A percentile compares a stretch with the other conserved stretches of the same genome.
These are phyloP conservation scores for Ailanthus altissimus DNA, from an alignment of 345 rosid genomes.

Conservation along the genomic window DNA sequence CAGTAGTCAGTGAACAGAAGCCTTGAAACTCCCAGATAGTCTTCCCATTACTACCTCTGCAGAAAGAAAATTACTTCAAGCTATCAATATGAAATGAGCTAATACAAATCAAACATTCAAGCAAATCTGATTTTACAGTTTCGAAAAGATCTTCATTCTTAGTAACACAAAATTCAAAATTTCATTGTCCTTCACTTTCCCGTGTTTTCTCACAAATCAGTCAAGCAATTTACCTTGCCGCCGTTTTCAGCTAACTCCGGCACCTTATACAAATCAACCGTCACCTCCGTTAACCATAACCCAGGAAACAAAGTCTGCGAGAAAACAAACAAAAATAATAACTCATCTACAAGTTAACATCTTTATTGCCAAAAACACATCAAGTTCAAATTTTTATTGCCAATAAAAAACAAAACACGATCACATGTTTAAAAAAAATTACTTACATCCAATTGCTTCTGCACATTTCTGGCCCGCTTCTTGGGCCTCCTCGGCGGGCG, in stretches of 20 bases:
- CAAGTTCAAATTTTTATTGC: background rate
- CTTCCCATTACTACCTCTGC: slow-evolving; percentile 41
- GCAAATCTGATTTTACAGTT: background rate
- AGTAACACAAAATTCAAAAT: slow-evolving; percentile 11
- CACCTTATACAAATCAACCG: slow-evolving; percentile 65
- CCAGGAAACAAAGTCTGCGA: slow-evolving; percentile 70
- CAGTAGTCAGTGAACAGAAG: slow-evolving; percentile 27
- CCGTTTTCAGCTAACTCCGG: slow-evolving; percentile 48
- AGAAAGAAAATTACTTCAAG: background rate
- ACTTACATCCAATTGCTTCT: slow-evolving; percentile 74
- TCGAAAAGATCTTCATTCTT: background rate
- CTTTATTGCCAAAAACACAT: background rate
- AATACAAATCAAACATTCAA: background rate
- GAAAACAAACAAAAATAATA: background rate
- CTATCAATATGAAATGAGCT: background rate
- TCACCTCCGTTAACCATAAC: slow-evolving; percentile 64
- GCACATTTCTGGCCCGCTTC: slow-evolving; percentile 62
- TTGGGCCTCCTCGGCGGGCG: slow-evolving; percentile 67
- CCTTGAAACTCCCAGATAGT: slow-evolving; percentile 11
- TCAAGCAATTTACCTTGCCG: slow-evolving; percentile 49
- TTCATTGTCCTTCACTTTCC: slow-evolving; percentile 1
- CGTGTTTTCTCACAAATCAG: slow-evolving; percentile 14
- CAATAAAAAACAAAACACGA: background rate
- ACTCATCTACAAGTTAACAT: background rate
- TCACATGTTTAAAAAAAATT: background rate